Conservation (phyloP, 1,284 basidiomycete genomes). For the Rhodotorula sp. region DNA sequence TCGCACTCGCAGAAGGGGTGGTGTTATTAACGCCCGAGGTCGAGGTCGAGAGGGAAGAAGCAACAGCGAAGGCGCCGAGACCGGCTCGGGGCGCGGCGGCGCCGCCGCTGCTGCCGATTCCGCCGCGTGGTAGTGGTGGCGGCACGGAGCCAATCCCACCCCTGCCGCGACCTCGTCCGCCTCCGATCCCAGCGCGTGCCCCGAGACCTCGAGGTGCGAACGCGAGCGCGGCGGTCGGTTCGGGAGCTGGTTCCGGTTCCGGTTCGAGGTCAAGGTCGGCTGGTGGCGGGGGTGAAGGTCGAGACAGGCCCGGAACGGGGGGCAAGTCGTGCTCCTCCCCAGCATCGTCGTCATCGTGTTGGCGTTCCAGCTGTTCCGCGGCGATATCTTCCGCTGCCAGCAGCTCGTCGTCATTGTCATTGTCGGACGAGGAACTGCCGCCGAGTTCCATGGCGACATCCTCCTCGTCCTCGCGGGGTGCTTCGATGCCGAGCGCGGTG, state of each 20-base stretch:
- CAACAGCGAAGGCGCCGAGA: not conserved
- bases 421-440: constrained; percentile 15
- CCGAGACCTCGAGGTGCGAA: constrained; percentile 52
- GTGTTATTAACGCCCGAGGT: not conserved
- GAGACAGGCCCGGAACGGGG: constrained; percentile 27
- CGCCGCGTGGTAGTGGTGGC: not conserved
- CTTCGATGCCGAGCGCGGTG: constrained; percentile 50
- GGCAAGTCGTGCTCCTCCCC: constrained; percentile 48
- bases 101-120: constrained; percentile 4
- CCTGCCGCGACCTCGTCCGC: not conserved
- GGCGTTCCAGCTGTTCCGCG: constrained; percentile 29
- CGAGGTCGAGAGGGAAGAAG: not conserved
- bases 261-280: constrained; percentile 11
- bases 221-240: constrained; percentile 25
- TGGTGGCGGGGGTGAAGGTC: constrained; percentile 51
- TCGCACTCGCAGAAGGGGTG: not conserved
- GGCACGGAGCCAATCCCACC: constrained; percentile 3
- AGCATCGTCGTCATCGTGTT: constrained; percentile 44
- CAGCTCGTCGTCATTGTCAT: constrained; percentile 16
- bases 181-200: constrained; percentile 10
- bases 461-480: constrained; percentile 53
- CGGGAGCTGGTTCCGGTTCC: constrained; percentile 5
- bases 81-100: constrained; percentile 2
- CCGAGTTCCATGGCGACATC: constrained; percentile 45
- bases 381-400: constrained; percentile 15